phyloP scores from a whole-genome alignment of 495 filamentous ascomycete genomes.

The Tuber borchii region DNA sequence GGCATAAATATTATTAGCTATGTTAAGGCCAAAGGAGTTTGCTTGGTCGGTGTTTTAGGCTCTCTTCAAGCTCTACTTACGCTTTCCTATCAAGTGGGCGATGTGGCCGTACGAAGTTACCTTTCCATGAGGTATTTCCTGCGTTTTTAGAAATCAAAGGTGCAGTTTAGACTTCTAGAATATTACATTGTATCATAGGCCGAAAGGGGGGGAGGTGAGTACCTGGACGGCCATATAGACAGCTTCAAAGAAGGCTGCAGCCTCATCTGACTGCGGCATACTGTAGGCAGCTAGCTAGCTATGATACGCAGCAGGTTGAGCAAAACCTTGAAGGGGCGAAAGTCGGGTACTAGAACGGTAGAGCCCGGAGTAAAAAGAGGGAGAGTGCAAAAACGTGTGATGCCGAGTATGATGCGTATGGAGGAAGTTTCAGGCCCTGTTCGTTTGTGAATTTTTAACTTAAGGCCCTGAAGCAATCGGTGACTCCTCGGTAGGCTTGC shows the following conservation, averaged over 20 bases:
- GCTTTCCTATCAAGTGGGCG: conserved; percentile 67
- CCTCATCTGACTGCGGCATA: conserved; percentile 77
- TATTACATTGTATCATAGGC: not conserved
- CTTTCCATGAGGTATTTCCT: conserved; percentile 68
- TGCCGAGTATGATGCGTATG: not conserved
- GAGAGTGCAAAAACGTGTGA: not conserved
- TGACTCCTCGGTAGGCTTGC: not conserved
- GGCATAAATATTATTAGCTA: conserved; percentile 5
- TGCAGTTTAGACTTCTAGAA: conserved; percentile 3
- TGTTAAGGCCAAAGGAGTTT: not conserved
- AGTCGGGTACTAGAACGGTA: not conserved
- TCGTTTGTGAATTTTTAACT: not conserved
- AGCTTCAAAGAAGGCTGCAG: conserved; percentile 70
- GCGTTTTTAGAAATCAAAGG: not conserved
- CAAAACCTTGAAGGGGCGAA: not conserved
- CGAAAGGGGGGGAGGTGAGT: not conserved
- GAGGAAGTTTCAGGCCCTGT: not conserved
- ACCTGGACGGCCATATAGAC: conserved; percentile 73
- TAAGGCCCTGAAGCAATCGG: not conserved
- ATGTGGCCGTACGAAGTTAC: conserved; percentile 91
- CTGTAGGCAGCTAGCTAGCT: not conserved
- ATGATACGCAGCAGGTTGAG: not conserved
- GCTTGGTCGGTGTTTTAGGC: not conserved
- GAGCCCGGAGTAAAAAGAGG: not conserved
- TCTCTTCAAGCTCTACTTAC: conserved; percentile 49